Evolutionary conservation across 202 grass and related monocot genomes (phyloP).

Genomic region (Hordeum pubiflorum): DNA sequence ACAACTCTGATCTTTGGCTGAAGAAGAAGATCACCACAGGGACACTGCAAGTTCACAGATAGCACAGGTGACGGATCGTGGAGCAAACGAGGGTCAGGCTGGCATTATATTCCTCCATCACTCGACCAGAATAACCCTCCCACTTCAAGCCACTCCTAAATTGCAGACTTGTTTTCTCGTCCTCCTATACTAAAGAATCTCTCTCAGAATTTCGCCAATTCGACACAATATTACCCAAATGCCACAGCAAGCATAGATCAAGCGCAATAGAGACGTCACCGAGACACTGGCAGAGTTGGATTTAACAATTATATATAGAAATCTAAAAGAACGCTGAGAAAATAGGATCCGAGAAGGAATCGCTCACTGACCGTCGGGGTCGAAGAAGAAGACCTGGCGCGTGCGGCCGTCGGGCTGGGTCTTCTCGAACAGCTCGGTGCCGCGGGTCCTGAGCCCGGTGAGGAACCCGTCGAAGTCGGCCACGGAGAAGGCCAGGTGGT

Average conservation of each 20-base stretch:
- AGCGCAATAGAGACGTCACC: not conserved
- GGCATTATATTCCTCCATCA: not conserved
- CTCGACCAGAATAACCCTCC: not conserved
- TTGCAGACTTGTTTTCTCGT: not conserved
- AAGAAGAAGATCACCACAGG: not conserved
- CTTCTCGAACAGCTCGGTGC: slow-evolving; percentile 63
- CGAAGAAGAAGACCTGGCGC: slow-evolving; percentile 96
- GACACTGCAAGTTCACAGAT: not conserved
- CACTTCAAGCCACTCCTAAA: not conserved
- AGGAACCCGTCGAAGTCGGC: slow-evolving; percentile 75
- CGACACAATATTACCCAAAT: not conserved
- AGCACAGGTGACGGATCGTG: not conserved
- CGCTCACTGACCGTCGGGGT: slow-evolving; percentile 63
- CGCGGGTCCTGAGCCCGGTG: slow-evolving; percentile 50
- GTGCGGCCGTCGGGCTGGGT: slow-evolving; percentile 68
- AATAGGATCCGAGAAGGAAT: not conserved
- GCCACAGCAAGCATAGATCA: not conserved
- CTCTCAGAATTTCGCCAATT: too few species aligned
- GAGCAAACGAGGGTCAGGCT: not conserved
- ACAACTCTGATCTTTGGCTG: not conserved
- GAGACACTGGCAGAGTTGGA: not conserved
- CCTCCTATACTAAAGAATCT: not conserved
- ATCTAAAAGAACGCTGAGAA: not conserved
- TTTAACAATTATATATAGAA: not conserved
- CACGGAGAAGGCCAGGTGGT: slow-evolving; percentile 71